phyloP scores from a whole-genome alignment of 2,329 filamentous ascomycete species.

The Penicillium digitatum region DNA sequence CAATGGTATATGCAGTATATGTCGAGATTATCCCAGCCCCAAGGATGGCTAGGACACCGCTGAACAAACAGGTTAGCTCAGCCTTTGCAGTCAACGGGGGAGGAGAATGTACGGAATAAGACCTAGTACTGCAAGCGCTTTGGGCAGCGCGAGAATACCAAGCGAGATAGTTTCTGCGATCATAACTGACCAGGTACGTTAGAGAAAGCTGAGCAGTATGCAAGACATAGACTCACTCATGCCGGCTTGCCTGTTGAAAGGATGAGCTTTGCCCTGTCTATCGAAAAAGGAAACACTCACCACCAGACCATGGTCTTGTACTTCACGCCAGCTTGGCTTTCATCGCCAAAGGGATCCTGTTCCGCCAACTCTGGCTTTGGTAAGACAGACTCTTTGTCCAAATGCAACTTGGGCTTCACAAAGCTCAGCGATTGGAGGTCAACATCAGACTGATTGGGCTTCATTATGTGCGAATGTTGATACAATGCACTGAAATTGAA shows the following conservation, averaged over 20 bases:
- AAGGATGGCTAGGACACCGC: conserved; percentile 50
- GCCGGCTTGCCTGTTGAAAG: conserved; percentile 19
- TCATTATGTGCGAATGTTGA: not conserved
- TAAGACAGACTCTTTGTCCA: not conserved
- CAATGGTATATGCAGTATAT: conserved; percentile 56
- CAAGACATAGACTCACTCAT: conserved; percentile 13
- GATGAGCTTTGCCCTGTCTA: not conserved
- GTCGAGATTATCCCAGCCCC: conserved; percentile 50
- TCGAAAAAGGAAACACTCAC: conserved; percentile 11
- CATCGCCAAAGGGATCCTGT: conserved; percentile 26
- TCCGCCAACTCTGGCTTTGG: not conserved
- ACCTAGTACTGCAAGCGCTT: conserved; percentile 49
- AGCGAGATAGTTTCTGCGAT: conserved; percentile 55
- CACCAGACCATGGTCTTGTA: conserved; percentile 31
- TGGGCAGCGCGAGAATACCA: conserved; percentile 52
- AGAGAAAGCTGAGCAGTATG: not conserved
- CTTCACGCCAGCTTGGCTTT: conserved; percentile 22
- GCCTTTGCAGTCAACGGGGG: not conserved
- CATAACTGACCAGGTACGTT: conserved; percentile 40
- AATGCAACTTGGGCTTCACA: not conserved
- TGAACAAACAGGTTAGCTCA: conserved; percentile 12
- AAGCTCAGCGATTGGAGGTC: not conserved
- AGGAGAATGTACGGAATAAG: conserved; percentile 43
- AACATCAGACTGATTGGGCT: not conserved
- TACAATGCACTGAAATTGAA: not conserved